Percentiles rank a stretch among this genome's conserved stretches.
phyloP scores from a whole-genome alignment of 495 filamentous ascomycete species.

The Lepidopterella palustris region DNA sequence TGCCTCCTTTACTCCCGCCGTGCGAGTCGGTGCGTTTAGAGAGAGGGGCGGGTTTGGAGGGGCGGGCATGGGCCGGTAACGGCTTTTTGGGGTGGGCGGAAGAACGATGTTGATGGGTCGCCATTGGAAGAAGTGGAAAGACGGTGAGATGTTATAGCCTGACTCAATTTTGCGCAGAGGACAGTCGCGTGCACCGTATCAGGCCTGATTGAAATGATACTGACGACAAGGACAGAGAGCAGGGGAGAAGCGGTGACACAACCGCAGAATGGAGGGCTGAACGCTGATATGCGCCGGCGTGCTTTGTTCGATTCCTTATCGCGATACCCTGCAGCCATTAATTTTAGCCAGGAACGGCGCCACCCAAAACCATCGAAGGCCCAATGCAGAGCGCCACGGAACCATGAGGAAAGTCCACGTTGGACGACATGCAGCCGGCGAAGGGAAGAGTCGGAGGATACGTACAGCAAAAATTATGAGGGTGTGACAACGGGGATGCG shows the following conservation, averaged over 20 bases:
- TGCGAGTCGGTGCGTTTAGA: conserved; percentile 19
- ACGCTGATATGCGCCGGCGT: conserved; percentile 21
- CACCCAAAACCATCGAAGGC: neutral
- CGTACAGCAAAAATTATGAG: neutral
- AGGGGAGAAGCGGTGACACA: conserved; percentile 28
- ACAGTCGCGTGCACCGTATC: conserved; percentile 17
- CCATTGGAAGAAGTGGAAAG: conserved; percentile 27
- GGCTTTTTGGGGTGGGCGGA: conserved; percentile 26
- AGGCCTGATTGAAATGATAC: conserved; percentile 14
- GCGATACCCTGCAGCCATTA: conserved; percentile 25
- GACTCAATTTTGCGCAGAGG: conserved; percentile 13
- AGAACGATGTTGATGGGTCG: conserved; percentile 19
- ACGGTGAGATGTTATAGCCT: conserved; percentile 27
- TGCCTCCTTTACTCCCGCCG: conserved; percentile 14
- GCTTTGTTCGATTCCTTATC: conserved; percentile 31
- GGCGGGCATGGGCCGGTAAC: conserved; percentile 24
- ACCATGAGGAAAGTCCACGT: neutral
- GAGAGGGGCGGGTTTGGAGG: conserved; percentile 21
- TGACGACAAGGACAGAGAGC: conserved; percentile 16
- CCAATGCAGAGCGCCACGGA: conserved; percentile 6
- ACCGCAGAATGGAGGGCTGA: conserved; percentile 16
- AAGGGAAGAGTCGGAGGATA: neutral
- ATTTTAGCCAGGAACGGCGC: conserved; percentile 30
- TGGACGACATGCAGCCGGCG: neutral
- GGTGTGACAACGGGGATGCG: neutral